Percentiles rank a stretch among this genome's conserved stretches.
Evolutionary conservation across 148 eudicot species (phyloP).

Genomic region (Limonium bicolor): DNA sequence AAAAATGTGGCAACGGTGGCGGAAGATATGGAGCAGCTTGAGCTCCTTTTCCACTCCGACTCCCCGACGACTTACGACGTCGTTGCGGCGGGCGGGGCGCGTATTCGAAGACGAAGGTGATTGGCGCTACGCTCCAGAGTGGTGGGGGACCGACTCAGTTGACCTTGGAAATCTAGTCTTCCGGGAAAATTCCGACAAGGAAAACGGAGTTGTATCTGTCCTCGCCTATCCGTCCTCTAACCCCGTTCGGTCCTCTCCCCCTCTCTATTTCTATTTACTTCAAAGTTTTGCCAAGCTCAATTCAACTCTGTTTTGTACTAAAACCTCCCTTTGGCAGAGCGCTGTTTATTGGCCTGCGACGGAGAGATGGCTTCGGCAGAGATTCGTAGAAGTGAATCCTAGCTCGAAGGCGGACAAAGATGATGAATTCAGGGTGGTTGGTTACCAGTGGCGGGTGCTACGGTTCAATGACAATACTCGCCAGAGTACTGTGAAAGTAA

Average conservation of each 20-base stretch:
- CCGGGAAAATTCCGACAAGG: constrained; percentile 31
- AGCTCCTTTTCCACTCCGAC: constrained; percentile 4
- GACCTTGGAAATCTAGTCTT: constrained; percentile 30
- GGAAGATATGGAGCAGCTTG: no score
- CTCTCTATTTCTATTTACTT: background rate
- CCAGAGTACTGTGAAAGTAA: constrained; percentile 74
- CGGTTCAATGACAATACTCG: constrained; percentile 83
- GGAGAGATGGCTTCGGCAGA: constrained; percentile 55
- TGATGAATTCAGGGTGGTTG: constrained; percentile 40
- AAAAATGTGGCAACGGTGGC: constrained; percentile 15
- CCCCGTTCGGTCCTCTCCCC: constrained; percentile 25
- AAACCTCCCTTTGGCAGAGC: constrained; percentile 26
- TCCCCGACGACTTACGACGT: constrained; percentile 30
- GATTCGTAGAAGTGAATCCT: constrained; percentile 39
- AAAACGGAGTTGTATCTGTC: constrained; percentile 90
- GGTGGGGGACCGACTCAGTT: constrained; percentile 49
- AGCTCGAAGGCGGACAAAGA: constrained; percentile 9
- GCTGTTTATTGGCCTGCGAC: constrained; percentile 43
- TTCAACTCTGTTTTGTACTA: background rate
- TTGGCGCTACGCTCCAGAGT: constrained; percentile 72
- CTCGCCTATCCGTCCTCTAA: constrained; percentile 60
- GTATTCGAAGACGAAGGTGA: constrained; percentile 63
- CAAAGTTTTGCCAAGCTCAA: background rate
- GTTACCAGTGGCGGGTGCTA: constrained; percentile 89
- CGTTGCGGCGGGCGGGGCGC: constrained; percentile 11